phyloP scores from a whole-genome alignment of 495 filamentous ascomycete genomes.

The Chaetomium tenue region DNA sequence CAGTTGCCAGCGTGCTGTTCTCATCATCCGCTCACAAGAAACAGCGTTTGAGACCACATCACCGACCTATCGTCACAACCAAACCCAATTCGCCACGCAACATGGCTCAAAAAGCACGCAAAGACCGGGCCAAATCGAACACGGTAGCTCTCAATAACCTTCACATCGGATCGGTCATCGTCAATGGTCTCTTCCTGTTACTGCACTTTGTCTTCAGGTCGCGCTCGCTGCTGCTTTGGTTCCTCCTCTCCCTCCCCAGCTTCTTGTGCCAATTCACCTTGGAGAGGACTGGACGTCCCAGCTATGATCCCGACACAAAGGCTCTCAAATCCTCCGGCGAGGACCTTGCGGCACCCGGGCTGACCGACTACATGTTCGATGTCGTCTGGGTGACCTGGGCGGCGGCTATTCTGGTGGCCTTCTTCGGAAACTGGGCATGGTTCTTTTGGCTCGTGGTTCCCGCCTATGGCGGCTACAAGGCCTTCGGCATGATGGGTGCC shows the following conservation, averaged over 20 bases:
- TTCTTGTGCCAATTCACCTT: slow-evolving; percentile 78
- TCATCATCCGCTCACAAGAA: not conserved
- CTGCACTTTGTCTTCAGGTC: slow-evolving; percentile 65
- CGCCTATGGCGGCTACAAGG: slow-evolving; percentile 65
- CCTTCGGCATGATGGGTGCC: slow-evolving; percentile 63
- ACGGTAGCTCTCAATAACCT: slow-evolving; percentile 68
- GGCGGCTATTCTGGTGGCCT: slow-evolving; percentile 59
- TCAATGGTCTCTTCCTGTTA: slow-evolving; percentile 73
- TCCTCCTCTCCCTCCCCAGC: slow-evolving; percentile 68
- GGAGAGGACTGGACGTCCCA: slow-evolving; percentile 77
- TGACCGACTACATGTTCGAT: slow-evolving; percentile 99
- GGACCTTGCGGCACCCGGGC: slow-evolving; percentile 79
- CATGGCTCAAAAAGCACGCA: slow-evolving; percentile 88
- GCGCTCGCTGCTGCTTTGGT: slow-evolving; percentile 68
- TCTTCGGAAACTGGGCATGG: slow-evolving; percentile 77
- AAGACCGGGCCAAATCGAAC: slow-evolving; percentile 85
- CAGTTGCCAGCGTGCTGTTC: not conserved
- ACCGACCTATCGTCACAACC: not conserved
- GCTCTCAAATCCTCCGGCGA: slow-evolving; percentile 74
- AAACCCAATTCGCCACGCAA: not conserved
- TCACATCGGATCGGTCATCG: slow-evolving; percentile 65
- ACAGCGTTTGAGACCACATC: not conserved
- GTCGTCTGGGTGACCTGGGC: slow-evolving; percentile 88
- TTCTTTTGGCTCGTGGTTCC: slow-evolving; percentile 70
- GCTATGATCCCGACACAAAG: slow-evolving; percentile 59